Base-by-base conservation (phyloP, 768 basidiomycete species). In the Fibroporia radiculosa region DNA sequence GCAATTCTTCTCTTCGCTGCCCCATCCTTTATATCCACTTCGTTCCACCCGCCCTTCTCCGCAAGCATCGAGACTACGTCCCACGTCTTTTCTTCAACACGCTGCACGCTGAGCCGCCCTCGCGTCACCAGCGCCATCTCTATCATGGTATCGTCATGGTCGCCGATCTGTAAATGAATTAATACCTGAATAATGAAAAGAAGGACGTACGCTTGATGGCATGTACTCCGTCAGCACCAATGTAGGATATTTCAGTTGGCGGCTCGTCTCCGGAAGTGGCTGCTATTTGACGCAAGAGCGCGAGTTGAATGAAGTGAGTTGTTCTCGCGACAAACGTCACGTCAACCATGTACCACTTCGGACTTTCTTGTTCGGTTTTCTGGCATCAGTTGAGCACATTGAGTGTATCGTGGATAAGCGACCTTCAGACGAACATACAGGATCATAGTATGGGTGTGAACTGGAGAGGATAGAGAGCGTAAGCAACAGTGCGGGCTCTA, bases 301-400 rank as follows among this genome's bases (percentile, higher is more conserved):
- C 68, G 10, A 95, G 71, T 2, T 92, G 82, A 10, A 95, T 74
- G 42, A 91, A 91, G 65, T 93, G 70, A 24, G 62, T 52, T 4
- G 84, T 73, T 19, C 85, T 78, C 5, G 75, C 67, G 13, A 63
- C 54, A 61, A 93, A 93, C 25, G 73, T 75, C 41, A 83, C 66
- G 54, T 91, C 82, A 27, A 93, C 86, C 93, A 97, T 97, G 68
- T 73, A 93, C 93, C 93, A 97, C 58, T 75, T 87, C 1, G 93
- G 93, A 10, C 79, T 70, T 3, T 72, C 70, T 55, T 79, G 55
- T 45, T 89, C 72, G 2, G 90, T 77, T 78, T 93, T 93, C 88
- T 90, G 55, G n/a, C 13, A 22, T 41, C 40, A 46, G 19, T 51
- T 47, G 44, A 22, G 19, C n/a, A 35, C 20, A 29, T 36, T 11